Evolutionary conservation across 2,329 filamentous ascomycete species (phyloP).

Genomic region (Truncatella angustata): DNA sequence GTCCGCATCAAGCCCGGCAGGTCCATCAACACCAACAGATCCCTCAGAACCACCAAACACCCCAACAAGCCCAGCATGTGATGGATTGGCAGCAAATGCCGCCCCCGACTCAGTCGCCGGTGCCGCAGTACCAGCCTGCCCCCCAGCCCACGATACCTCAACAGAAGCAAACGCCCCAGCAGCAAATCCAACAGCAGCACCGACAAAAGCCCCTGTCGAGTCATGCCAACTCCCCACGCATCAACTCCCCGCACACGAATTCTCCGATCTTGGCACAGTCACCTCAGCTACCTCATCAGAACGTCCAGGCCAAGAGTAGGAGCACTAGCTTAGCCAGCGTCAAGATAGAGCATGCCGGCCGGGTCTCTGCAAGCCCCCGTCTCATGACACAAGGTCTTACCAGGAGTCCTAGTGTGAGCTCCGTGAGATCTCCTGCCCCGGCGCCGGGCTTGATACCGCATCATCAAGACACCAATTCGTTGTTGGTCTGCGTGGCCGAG

Average conservation of each 20-base stretch:
- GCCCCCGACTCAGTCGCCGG: constrained; percentile 21
- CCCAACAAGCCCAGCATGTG: constrained; percentile 17
- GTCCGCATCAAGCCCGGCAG: constrained; percentile 21
- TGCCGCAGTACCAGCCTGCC: constrained; percentile 43
- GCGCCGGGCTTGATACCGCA: constrained; percentile 40
- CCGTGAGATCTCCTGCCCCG: constrained; percentile 28
- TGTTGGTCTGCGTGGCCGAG: constrained; percentile 71
- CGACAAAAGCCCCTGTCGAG: constrained; percentile 3
- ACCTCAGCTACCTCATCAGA: constrained; percentile 22
- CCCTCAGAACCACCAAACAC: not conserved
- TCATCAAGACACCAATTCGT: constrained; percentile 48
- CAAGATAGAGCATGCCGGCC: constrained; percentile 24
- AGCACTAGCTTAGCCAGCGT: constrained; percentile 16
- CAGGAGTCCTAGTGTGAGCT: constrained; percentile 31
- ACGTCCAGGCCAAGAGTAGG: constrained; percentile 18
- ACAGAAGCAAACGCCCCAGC: constrained; percentile 13
- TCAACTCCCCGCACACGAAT: constrained; percentile 17
- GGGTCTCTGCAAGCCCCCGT: constrained; percentile 30
- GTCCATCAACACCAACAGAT: constrained; percentile 10
- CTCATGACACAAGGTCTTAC: constrained; percentile 23
- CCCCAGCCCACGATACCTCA: constrained; percentile 27
- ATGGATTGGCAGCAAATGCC: constrained; percentile 24
- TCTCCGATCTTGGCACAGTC: constrained; percentile 25
- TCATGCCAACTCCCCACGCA: constrained; percentile 5
- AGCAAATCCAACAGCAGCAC: not conserved